Percentiles rank a stretch among this genome's conserved stretches.
These are phyloP conservation scores for Cryptococcus amylolentus DNA, from an alignment of 1,284 basidiomycete species.

Conservation along the genomic window DNA sequence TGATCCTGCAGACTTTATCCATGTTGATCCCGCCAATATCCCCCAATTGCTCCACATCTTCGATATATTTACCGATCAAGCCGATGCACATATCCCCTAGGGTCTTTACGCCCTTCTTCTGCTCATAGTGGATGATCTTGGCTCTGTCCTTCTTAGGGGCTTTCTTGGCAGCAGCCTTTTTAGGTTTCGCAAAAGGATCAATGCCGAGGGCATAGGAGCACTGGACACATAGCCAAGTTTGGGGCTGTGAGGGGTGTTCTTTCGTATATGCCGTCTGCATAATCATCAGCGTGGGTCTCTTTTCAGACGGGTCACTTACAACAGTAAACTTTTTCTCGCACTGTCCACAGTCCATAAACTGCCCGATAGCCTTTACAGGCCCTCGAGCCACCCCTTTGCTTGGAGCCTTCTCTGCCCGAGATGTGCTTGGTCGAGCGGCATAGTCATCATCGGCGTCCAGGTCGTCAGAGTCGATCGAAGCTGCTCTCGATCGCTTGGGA, in stretches of 20 bases:
- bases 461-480: constrained; percentile 60
- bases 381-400: constrained; percentile 21
- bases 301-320: constrained; percentile 54
- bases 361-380: constrained; percentile 65
- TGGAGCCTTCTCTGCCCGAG: not conserved
- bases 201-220: constrained; percentile 71
- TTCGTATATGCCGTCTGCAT: constrained; percentile 77
- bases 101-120: constrained; percentile 61
- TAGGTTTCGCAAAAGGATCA: constrained; percentile 66
- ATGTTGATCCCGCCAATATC: constrained; percentile 77
- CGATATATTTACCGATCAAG: constrained; percentile 80
- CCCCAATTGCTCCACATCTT: constrained; percentile 85
- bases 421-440: constrained; percentile 4
- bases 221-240: constrained; percentile 70
- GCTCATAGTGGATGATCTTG: constrained; percentile 64
- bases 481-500: constrained; percentile 39
- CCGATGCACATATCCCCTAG: constrained; percentile 75
- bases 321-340: constrained; percentile 86
- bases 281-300: not conserved
- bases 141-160: constrained; percentile 48
- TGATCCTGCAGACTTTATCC: constrained; percentile 75
- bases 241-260: constrained; percentile 58
- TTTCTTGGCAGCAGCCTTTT: constrained; percentile 60
- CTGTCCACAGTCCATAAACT: constrained; percentile 73
- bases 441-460: constrained; percentile 53